Base-by-base conservation (phyloP, 208 protist genomes). In the Lotmaria passim region DNA sequence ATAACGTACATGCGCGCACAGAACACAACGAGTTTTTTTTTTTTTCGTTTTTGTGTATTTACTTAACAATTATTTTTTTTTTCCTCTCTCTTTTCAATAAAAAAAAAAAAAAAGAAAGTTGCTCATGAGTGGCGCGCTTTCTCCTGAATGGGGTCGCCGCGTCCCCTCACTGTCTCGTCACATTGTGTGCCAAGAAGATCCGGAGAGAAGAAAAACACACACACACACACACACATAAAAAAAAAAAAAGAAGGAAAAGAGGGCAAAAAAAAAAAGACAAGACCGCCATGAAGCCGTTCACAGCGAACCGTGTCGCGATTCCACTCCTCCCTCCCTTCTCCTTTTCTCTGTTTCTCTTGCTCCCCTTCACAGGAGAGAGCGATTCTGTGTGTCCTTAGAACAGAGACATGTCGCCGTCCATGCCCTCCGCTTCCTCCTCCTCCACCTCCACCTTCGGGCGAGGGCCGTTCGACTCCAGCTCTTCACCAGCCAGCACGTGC, bases 351-450 rank as follows among this genome's bases (percentile, higher is more conserved):
- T 51, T 31, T 46, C 11, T 26, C 10, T 46, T 8, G n/a, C n/a
- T n/a, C n/a, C n/a, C n/a, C n/a, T n/a, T n/a, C n/a, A n/a, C n/a
- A n/a, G n/a, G n/a, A n/a, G n/a, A n/a, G n/a, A n/a, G n/a, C n/a
- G n/a, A n/a, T n/a, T n/a, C n/a, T n/a, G n/a, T n/a, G n/a, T 0
- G 12, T 5, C 12, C 58, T 89, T 81, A 97, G 68, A 97, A 97
- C 50, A 95, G 90, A 12, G 93, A 93, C 74, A 97, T 89, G 43
- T 97, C 93, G n/a, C 82, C 88, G 59, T 90, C 90, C 78, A 91
- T 89, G 62, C 82, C 85, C 81, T 97, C 93, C 1, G 89, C 90
- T 28, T 89, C 90, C 81, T 97, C 93, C 70, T 93, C 93, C 69
- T 95, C 93, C 8, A 97, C 66, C 72, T 83, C 86, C 46, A 93